Base-by-base conservation (phyloP, 345 rosid genomes). In the Salix exigua region DNA sequence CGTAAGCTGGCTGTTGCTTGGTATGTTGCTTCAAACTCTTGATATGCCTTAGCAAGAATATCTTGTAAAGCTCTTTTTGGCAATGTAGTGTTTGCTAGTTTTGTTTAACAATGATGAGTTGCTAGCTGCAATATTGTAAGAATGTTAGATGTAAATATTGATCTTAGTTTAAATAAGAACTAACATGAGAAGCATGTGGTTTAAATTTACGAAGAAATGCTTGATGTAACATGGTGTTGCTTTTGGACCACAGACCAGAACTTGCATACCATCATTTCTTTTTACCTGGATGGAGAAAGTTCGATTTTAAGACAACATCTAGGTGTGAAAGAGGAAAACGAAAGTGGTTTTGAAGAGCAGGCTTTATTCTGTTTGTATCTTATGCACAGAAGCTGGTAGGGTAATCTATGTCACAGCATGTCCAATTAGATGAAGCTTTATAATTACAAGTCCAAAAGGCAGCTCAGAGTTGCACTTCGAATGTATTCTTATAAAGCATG, bases 71-170 rank as follows among this genome's bases (percentile, higher is more conserved):
- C 73, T 50, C 35, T 60, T 80, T 72, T 72, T n/a, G 42, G 48
- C 37, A 66, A 28, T 61, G 64, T 35, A 62, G 63, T 64, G 28
- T 42, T 42, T 12, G 30, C 7, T 18, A 11, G 33, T 71, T 77
- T 72, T 67, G 7, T 7, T 48, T 17, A 38, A 64, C 75, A 68
- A 60, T 33, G 62, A 73, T 80, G 66, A 75, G 78, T 70, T 42
- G 51, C 66, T 77, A 77, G 77, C 75, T 79, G 66, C 70, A 14
- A 60, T 55, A 68, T 75, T 68, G 73, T 62, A 77, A 78, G 51
- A 51, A 67, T 73, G 70, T 68, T 46, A 75, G 82, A 71, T 74
- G 88, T 81, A 81, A 77, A 83, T 82, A 82, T 68, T 77, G 66
- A 68, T 70, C 8, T 9, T n/a, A 70, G 74, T 65, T 68, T 75